phyloP scores from a whole-genome alignment of 768 basidiomycete species.

The Suillus occidentalis region DNA sequence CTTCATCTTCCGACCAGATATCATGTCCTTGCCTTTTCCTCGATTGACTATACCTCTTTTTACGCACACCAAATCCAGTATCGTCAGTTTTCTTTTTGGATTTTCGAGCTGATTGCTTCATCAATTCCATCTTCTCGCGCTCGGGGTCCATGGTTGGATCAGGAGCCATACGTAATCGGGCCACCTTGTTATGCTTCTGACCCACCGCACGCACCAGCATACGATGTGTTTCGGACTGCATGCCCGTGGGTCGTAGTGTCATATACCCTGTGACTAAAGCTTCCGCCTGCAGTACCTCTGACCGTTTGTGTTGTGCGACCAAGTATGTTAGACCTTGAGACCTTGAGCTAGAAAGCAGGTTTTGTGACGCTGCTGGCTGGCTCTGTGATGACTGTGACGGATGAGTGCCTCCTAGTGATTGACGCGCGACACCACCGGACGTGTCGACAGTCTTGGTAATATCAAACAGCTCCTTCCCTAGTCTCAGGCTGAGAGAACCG shows the following conservation, averaged over 20 bases:
- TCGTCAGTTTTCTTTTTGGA: slow-evolving; percentile 57
- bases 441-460: slow-evolving; percentile 78
- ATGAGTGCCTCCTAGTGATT: slow-evolving; percentile 51
- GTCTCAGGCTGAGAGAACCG: slow-evolving; percentile 82
- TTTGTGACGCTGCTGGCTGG: slow-evolving; percentile 39
- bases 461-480: slow-evolving; percentile 95
- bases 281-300: slow-evolving; percentile 85
- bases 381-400: slow-evolving; percentile 40
- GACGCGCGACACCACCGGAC: slow-evolving; percentile 64
- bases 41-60: slow-evolving; percentile 45
- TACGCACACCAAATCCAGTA: slow-evolving; percentile 47
- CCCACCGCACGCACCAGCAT: slow-evolving; percentile 86
- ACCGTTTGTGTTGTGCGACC: slow-evolving; percentile 85
- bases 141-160: slow-evolving; percentile 78
- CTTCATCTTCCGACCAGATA: slow-evolving; percentile 72
- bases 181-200: slow-evolving; percentile 80
- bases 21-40: slow-evolving; percentile 45
- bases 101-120: slow-evolving; percentile 64
- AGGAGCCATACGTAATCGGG: slow-evolving; percentile 76
- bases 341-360: slow-evolving; percentile 37
- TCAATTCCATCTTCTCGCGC: slow-evolving; percentile 65
- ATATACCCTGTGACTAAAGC: slow-evolving; percentile 81
- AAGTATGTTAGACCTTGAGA: slow-evolving; percentile 84
- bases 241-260: slow-evolving; percentile 81
- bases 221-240: slow-evolving; percentile 88